Conservation (phyloP, 139 green algal genomes). For the Pleodorina starrii region DNA sequence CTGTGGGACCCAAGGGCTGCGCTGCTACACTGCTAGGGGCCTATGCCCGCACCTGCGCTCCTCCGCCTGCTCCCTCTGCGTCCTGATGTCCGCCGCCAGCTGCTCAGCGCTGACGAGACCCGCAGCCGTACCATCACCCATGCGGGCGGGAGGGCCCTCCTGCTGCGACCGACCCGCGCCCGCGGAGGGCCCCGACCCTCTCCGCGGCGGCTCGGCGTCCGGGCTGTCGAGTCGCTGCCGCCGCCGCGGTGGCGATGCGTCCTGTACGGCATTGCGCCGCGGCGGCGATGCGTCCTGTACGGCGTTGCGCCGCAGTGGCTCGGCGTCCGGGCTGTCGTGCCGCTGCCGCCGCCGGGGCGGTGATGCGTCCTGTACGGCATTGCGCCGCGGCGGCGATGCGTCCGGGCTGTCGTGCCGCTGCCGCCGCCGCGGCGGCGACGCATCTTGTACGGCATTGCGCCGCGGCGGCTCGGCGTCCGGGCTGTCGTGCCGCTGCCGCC, state of each 20-base stretch:
- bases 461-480: conserved; percentile 48
- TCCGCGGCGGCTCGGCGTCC: not conserved
- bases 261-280: conserved; percentile 35
- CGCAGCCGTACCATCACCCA: conserved; percentile 76
- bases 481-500: not conserved
- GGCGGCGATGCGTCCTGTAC: conserved; percentile 50
- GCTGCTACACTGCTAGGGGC: no score
- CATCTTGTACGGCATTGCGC: conserved; percentile 50
- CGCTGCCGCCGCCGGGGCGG: not conserved
- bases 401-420: not conserved
- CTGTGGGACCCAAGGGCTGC: no score
- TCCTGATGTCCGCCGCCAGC: conserved; percentile 54
- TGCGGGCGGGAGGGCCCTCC: conserved; percentile 43
- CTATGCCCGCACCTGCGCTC: conserved; percentile 64
- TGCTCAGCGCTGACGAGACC: conserved; percentile 70
- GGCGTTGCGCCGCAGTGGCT: conserved; percentile 37
- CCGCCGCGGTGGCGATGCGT: conserved; percentile 53
- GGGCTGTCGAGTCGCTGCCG: not conserved
- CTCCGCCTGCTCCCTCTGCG: conserved; percentile 50
- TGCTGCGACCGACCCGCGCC: not conserved
- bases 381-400: conserved; percentile 5
- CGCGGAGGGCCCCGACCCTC: not conserved
- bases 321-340: conserved; percentile 34
- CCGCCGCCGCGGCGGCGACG: conserved; percentile 50
- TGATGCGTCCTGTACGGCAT: conserved; percentile 47